Conservation (phyloP, 495 filamentous ascomycete species). For the Cenococcum geophilum region DNA sequence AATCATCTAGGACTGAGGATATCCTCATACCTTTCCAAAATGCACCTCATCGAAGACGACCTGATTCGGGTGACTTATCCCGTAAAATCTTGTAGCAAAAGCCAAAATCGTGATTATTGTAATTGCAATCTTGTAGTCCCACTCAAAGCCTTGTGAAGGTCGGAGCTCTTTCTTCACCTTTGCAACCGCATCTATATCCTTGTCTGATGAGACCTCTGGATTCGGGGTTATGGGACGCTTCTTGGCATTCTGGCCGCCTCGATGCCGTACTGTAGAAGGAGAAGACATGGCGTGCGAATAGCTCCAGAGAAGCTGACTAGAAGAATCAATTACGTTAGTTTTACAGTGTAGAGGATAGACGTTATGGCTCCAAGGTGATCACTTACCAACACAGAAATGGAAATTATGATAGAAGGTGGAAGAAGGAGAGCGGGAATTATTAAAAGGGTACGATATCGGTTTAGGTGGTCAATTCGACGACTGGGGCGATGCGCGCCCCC, state of each 20-base stretch:
- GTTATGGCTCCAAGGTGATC: background rate
- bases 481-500: background rate
- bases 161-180: constrained; percentile 32
- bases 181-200: constrained; percentile 20
- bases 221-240: constrained; percentile 34
- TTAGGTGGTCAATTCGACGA: constrained; percentile 2
- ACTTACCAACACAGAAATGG: constrained; percentile 2
- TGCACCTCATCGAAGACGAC: constrained; percentile 99
- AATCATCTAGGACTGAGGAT: background rate
- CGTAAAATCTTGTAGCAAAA: constrained; percentile 90
- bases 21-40: constrained; percentile 82
- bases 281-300: constrained; percentile 32
- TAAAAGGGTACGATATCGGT: background rate
- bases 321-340: constrained; percentile 2
- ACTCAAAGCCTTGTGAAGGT: constrained; percentile 48
- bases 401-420: background rate
- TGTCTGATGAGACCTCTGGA: constrained; percentile 21
- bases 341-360: background rate
- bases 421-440: background rate
- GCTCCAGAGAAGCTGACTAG: constrained; percentile 16
- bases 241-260: constrained; percentile 30
- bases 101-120: constrained; percentile 71
- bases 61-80: constrained; percentile 87
- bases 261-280: constrained; percentile 34
- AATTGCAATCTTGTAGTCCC: constrained; percentile 80